Evolutionary conservation across 1,284 basidiomycete species (phyloP), one percentile per base, ranked within the genome.

Genomic region (Sanghuangporus weigelae): DNA sequence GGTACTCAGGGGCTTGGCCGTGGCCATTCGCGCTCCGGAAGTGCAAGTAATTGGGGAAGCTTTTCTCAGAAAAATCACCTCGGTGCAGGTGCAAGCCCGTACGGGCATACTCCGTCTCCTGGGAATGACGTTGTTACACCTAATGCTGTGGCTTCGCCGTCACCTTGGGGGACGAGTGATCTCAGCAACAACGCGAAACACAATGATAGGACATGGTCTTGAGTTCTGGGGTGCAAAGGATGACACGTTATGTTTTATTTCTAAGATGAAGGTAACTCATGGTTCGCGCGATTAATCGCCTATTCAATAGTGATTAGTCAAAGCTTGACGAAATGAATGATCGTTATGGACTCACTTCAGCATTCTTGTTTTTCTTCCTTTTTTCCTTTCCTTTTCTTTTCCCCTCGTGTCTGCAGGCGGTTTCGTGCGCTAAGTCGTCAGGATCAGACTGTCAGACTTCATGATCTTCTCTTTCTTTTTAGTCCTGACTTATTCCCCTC

Each of bases 31-130:
- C 85, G 89, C 65, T 84, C 87, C 44, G 89, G 89, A 57, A 91
- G 89, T 72, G 85, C 86, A 36, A 88, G 89, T 39, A 91, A 90
- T 71, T 91, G 89, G 89, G 85, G 78, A 51, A 81, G 75, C 68
- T 78, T 88, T 67, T 73, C 84, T 21, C 82, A 85, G 56, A 79
- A 75, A 70, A 81, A 75, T 70, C 80, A 81, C 70, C 78, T 84
- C 64, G 73, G 81, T 50, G 69, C 75, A 53, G 49, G 56, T 23
- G 48, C 73, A 75, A 36, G 76, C 80, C 79, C 85, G 14, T 87
- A 84, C 68, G 78, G 83, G 16, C 80, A 83, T 63, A 80, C 82
- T 40, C 77, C 84, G 8, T 82, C 79, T 67, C 83, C 84, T 2
- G 81, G 79, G 40, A 79, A 79, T 63, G 87, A 87, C 71, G 73